Percentiles rank a stretch among this genome's conserved stretches.
Conservation (phyloP, 2,329 filamentous ascomycete genomes). For the Epichloe sp. region DNA sequence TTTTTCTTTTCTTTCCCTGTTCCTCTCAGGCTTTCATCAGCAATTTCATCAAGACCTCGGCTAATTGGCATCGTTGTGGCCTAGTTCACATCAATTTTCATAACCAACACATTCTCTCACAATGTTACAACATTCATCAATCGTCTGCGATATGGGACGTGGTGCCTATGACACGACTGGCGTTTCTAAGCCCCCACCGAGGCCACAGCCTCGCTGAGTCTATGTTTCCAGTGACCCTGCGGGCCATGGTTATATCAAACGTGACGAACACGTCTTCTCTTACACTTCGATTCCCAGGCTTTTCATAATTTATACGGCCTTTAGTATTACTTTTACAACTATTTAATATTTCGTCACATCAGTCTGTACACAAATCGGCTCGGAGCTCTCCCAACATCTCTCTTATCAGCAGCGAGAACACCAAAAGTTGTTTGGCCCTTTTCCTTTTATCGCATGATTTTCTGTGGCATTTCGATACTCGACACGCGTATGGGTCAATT, state of each 20-base stretch:
- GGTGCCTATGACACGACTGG: constrained; percentile 40
- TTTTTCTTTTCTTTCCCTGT: background rate
- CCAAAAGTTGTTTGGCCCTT: constrained; percentile 10
- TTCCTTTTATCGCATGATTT: background rate
- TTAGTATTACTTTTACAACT: constrained; percentile 14
- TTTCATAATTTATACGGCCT: background rate
- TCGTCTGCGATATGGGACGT: constrained; percentile 33
- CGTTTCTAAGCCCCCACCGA: constrained; percentile 32
- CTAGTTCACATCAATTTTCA: background rate
- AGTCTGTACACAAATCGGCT: constrained; percentile 22
- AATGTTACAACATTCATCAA: constrained; percentile 24
- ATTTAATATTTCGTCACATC: constrained; percentile 8
- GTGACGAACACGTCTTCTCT: background rate
- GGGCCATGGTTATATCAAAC: background rate
- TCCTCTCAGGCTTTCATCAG: background rate
- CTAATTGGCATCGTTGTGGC: background rate
- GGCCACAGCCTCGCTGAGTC: constrained; percentile 26
- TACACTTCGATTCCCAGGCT: constrained; percentile 5
- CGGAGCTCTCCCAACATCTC: constrained; percentile 19
- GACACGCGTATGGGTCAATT: constrained; percentile 6
- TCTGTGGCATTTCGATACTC: background rate
- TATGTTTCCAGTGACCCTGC: background rate
- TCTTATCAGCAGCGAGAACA: constrained; percentile 25
- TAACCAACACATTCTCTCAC: constrained; percentile 11
- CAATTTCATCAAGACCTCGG: background rate